Base-by-base conservation (phyloP, 768 basidiomycete genomes). In the Agaricus sinodeliciosus region DNA sequence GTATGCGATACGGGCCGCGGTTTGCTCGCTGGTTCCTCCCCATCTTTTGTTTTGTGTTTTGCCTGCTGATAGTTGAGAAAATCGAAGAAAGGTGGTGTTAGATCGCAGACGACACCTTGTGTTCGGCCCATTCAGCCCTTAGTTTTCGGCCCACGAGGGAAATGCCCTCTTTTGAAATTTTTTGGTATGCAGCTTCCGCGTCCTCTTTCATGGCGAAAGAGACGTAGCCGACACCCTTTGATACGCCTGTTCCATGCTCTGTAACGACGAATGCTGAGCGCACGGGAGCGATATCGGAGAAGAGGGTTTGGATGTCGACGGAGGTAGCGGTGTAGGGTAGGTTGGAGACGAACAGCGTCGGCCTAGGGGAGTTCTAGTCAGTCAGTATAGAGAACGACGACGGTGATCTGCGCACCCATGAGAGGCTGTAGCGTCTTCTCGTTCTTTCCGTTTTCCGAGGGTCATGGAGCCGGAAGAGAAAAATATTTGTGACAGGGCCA, bases 141-240 rank as follows among this genome's bases (percentile, higher is more conserved):
- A 96, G 65, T 57, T 72, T 80, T 54, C 94, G 75, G 11, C 83
- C 84, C 19, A 82, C 82, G 18, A 90, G 71, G 8, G 65, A 67
- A 37, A 95, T 76, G 0, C 82, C 83, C 40, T 87, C 79, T 54
- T 79, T 74, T 31, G 78, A 71, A 47, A 90, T 76, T 41, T 80
- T 78, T 46, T 82, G 77, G 50, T 84, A 81, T 2, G 86, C 86
- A 34, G 74, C 65, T 61, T 90, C 79, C 6, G 94, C 95, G 67
- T 98, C 96, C 61, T 96, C 90, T 51, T 78, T 81, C 51, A 92
- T 75, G 0, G 93, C 83, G 67, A 95, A 98, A 0, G 91, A 86
- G 57, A 97, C 91, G 64, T 96, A 98, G 55, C 96, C 96, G 18
- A 98, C 94, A 57, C 95, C 95, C 65, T 97, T 96, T 1, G 92